Base-by-base conservation (phyloP, 2,329 filamentous ascomycete genomes). In the Gnomoniopsis sp. region DNA sequence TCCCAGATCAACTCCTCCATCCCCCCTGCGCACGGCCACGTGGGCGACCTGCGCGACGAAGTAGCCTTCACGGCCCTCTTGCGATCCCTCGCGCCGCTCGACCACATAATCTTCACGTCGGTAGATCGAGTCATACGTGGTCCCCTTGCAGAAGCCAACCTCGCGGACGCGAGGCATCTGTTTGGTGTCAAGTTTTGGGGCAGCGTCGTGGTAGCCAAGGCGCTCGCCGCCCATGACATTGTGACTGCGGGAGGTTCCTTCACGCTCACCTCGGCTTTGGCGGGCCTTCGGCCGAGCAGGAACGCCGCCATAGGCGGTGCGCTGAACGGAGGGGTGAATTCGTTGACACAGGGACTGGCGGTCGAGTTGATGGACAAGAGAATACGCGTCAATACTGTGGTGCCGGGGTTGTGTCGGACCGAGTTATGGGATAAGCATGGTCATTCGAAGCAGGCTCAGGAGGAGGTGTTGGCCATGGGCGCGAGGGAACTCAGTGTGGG, bases 171-270 rank as follows among this genome's bases (percentile, higher is more conserved):
- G 12, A 70, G 70, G 62, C 50, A 70, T 53, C 59, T 75, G 3
- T 75, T 75, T 57, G 72, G 72, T 11, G 72, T 75, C 49, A 75
- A 75, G 61, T 75, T 75, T 59, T 75, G 72, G 73, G 73, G 73
- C 17, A 69, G 71, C 22, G 64, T 75, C 3, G 62, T 70, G 1
- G 65, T 71, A 11, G 71, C 67, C 15, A 75, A 75, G 66, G 69
- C 71, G 0, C 61, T 73, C 15, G 67, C 67, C 23, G 74, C 73
- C 61, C 66, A 75, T 65, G 70, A 72, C 44, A 71, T 74, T 44
- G 67, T 75, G 52, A 66, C 63, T 48, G 66, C 70, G 12, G 72
- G 73, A 26, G 73, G 74, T 41, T 71, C 73, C 1, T 62, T 77
- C 26, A 71, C 68, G 2, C 69, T 75, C 0, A 76, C 74, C 2